Evolutionary conservation across 345 rosid genomes (phyloP), one percentile per base, ranked within the genome.

Genomic region (Euphorbia lathyris): DNA sequence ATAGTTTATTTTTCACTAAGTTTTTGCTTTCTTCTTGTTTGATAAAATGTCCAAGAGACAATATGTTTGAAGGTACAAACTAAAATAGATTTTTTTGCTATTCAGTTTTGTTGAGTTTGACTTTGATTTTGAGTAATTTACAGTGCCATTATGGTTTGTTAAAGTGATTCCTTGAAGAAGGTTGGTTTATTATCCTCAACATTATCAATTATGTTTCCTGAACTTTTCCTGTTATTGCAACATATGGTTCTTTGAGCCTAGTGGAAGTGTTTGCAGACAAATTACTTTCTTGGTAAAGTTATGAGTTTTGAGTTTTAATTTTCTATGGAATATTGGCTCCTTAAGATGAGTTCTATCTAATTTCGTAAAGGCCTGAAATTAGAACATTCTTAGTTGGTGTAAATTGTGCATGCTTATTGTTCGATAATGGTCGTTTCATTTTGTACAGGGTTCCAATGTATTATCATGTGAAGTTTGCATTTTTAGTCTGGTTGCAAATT

Each of bases 381-480:
- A 42, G 29, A 22, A 43, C 23, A 60, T 16, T 9, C 51, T 14
- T 45, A 29, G 7, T 58, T 11, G 29, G 20, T 70, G 47, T 65
- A n/a, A 7, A 58, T 70, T 42, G 9, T 14, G 17, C 7, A 3
- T 43, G 43, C 1, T 17, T 23, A 14, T 29, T 56, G 17, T 43
- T 17, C 22, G 57, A 32, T 63, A 13, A 65, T 32, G 11, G 27
- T 61, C 22, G 9, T 63, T 71, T 58, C 22, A 2, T 8, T 60
- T 19, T 52, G 45, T 72, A 50, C 80, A 86, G 93, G 96, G 72
- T 82, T 77, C 87, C 96, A 0, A 69, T 85, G 58, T 88, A 88
- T 73, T 86, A 88, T 80, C 90, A 84, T 72, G 67, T 76, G 68
- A 90, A 90, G 74, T 87, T 88, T 77, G 92, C 90, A 9, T 86